Conservation (phyloP, 2,329 filamentous ascomycete genomes). For the Aspergillus pseudonomiae region DNA sequence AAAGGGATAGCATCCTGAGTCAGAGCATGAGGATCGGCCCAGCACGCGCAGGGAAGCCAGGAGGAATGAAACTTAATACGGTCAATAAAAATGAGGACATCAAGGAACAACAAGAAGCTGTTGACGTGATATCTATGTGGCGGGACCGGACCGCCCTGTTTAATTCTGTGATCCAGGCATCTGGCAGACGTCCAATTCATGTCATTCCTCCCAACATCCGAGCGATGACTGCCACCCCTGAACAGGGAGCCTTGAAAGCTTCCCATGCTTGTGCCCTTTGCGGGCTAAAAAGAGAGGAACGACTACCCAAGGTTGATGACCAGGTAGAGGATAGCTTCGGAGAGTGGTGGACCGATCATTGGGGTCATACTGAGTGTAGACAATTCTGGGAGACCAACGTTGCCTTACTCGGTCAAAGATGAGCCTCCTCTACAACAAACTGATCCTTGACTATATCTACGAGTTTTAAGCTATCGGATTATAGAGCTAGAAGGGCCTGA, state of each 20-base stretch:
- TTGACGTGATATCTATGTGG: slow-evolving; percentile 77
- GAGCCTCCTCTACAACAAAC: slow-evolving; percentile 12
- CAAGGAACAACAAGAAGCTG: slow-evolving; percentile 81
- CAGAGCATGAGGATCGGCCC: slow-evolving; percentile 85
- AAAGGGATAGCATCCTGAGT: slow-evolving; percentile 79
- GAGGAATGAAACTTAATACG: slow-evolving; percentile 88
- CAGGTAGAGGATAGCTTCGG: slow-evolving; percentile 88
- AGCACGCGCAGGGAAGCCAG: slow-evolving; percentile 69
- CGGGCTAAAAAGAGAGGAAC: slow-evolving; percentile 84
- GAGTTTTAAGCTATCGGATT: neutral
- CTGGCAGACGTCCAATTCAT: slow-evolving; percentile 57
- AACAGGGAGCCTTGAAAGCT: slow-evolving; percentile 71
- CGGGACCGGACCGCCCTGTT: slow-evolving; percentile 74
- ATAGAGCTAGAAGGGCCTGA: neutral
- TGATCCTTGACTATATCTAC: neutral
- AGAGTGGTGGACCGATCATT: slow-evolving; percentile 94
- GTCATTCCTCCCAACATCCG: slow-evolving; percentile 71
- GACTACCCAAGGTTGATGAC: slow-evolving; percentile 73
- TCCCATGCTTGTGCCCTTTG: slow-evolving; percentile 80
- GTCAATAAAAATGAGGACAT: slow-evolving; percentile 81
- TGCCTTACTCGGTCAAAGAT: slow-evolving; percentile 69
- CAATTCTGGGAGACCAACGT: slow-evolving; percentile 86
- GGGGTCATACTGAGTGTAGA: slow-evolving; percentile 77
- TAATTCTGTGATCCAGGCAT: slow-evolving; percentile 59
- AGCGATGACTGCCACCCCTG: slow-evolving; percentile 63